Evolutionary conservation across 768 basidiomycete genomes (phyloP).

Genomic region (Suillus discolor): DNA sequence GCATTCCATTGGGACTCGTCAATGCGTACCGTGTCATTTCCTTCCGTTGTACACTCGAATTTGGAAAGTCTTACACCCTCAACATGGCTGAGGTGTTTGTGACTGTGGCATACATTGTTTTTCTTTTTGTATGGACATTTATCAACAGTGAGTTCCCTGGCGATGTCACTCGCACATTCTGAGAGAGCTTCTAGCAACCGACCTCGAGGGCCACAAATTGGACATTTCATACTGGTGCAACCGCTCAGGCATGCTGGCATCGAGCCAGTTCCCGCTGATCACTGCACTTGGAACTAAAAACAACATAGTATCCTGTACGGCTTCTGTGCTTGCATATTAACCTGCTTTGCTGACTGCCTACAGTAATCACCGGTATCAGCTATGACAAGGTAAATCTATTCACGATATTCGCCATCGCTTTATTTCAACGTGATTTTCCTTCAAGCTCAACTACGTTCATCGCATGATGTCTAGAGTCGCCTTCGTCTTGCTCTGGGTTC

Average conservation of each 20-base stretch:
- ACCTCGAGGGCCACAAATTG: constrained; percentile 18
- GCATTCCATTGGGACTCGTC: constrained; percentile 36
- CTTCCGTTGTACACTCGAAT: constrained; percentile 47
- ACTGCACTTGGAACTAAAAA: constrained; percentile 63
- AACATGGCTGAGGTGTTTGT: constrained; percentile 46
- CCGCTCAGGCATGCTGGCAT: constrained; percentile 45
- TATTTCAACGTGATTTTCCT: background rate
- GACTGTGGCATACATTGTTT: constrained; percentile 45
- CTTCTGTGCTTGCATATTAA: background rate
- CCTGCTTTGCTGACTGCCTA: constrained; percentile 1
- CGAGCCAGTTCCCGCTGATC: constrained; percentile 54
- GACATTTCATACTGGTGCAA: constrained; percentile 30
- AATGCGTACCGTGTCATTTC: constrained; percentile 45
- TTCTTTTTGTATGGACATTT: constrained; percentile 44
- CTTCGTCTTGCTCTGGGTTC: constrained; percentile 49
- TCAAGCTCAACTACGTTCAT: constrained; percentile 40
- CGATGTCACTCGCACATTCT: background rate
- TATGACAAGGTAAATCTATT: constrained; percentile 45
- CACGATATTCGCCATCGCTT: background rate
- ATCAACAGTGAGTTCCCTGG: constrained; percentile 43
- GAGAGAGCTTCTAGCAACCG: constrained; percentile 20
- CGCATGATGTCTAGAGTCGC: constrained; percentile 47
- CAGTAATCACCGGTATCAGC: constrained; percentile 56
- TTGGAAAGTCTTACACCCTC: constrained; percentile 41
- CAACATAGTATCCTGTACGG: constrained; percentile 49